These are phyloP conservation scores for Malus hybrid DNA, from an alignment of 331 rosid species.

Conservation along the genomic window DNA sequence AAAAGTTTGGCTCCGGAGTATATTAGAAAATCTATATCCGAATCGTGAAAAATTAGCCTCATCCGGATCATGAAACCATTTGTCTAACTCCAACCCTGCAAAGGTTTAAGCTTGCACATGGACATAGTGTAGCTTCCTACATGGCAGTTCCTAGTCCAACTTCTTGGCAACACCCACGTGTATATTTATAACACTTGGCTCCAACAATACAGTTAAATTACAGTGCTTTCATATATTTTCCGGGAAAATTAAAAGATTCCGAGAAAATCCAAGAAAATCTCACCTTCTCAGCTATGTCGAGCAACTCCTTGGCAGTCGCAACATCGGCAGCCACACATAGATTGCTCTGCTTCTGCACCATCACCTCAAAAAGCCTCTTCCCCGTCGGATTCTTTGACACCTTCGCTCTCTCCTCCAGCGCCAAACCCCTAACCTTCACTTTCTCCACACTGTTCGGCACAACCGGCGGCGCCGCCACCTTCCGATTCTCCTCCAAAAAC, in stretches of 20 bases:
- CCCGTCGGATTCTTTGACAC: slow-evolving; percentile 70
- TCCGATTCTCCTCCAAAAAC: slow-evolving; percentile 70
- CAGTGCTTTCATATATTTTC: background rate
- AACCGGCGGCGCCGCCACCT: slow-evolving; percentile 41
- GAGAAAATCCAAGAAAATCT: background rate
- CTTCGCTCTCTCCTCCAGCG: slow-evolving; percentile 57
- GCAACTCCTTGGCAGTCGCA: slow-evolving; percentile 62
- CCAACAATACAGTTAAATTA: background rate
- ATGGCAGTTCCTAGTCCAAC: background rate
- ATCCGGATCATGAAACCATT: background rate
- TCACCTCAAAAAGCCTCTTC: slow-evolving; percentile 63
- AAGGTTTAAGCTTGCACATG: too few relatives aligned
- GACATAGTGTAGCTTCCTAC: background rate
- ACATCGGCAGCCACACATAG: slow-evolving; percentile 82
- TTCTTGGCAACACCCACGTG: background rate
- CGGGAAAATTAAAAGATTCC: background rate
- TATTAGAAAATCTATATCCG: too few relatives aligned
- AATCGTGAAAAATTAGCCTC: too few relatives aligned
- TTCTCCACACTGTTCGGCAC: slow-evolving; percentile 24
- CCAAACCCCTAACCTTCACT: slow-evolving; percentile 30
- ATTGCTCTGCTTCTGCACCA: slow-evolving; percentile 70
- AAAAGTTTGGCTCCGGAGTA: background rate
- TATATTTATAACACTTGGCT: background rate
- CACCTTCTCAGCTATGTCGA: slow-evolving; percentile 72
- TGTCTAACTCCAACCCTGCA: background rate